phyloP scores from a whole-genome alignment of 2,329 filamentous ascomycete species.

The Bisporella sp. region DNA sequence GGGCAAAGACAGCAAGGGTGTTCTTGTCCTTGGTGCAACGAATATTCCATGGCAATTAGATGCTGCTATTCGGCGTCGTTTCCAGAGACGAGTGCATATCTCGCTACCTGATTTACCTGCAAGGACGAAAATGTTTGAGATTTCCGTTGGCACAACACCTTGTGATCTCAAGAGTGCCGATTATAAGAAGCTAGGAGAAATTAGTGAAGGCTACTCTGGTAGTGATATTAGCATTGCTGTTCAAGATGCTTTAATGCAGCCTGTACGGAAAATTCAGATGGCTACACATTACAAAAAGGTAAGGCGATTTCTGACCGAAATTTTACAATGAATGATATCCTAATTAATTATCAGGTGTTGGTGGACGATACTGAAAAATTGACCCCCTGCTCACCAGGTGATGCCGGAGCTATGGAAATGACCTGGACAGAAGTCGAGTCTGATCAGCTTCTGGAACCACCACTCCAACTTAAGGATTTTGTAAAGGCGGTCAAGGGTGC shows the following conservation, averaged over 20 bases:
- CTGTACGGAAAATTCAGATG: constrained; percentile 91
- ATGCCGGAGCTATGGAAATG: constrained; percentile 82
- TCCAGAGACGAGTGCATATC: constrained; percentile 95
- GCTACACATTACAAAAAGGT: constrained; percentile 97
- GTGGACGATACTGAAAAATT: constrained; percentile 61
- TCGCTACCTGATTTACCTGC: constrained; percentile 82
- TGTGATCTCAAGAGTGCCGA: constrained; percentile 74
- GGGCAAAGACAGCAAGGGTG: constrained; percentile 88
- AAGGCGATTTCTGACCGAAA: constrained; percentile 11
- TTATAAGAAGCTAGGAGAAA: constrained; percentile 69
- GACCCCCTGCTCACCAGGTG: constrained; percentile 92
- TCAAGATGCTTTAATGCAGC: constrained; percentile 95
- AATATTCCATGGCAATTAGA: constrained; percentile 99
- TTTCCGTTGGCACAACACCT: constrained; percentile 87
- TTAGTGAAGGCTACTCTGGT: constrained; percentile 91
- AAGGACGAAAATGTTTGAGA: constrained; percentile 74
- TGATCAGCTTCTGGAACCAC: constrained; percentile 78
- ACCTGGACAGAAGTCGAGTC: constrained; percentile 82
- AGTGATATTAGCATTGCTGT: constrained; percentile 95
- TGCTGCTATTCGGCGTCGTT: constrained; percentile 88
- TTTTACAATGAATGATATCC: too few relatives aligned
- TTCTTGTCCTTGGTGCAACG: constrained; percentile 90
- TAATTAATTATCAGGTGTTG: constrained; percentile 47
- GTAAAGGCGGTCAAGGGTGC: constrained; percentile 84
- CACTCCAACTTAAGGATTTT: constrained; percentile 86